These are phyloP conservation scores for Scheffersomyces lignosus DNA, from an alignment of 805 yeast species.

Conservation along the genomic window DNA sequence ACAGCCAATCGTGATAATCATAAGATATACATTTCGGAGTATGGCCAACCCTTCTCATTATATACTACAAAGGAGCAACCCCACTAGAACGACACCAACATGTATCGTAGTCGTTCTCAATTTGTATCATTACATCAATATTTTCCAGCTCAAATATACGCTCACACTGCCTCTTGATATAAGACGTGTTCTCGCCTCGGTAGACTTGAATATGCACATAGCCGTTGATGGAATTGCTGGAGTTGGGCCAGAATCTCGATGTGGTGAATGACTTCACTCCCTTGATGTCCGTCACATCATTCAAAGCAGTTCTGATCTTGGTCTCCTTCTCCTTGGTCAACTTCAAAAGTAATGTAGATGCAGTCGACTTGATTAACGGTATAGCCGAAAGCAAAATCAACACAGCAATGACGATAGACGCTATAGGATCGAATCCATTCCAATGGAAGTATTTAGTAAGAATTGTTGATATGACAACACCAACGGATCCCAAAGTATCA, in stretches of 20 bases:
- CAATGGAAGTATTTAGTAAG: slow-evolving; percentile 65
- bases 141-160: slow-evolving; percentile 49
- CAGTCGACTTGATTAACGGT: slow-evolving; percentile 81
- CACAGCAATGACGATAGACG: slow-evolving; percentile 82
- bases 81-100: slow-evolving; percentile 62
- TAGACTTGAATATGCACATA: slow-evolving; percentile 77
- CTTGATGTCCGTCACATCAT: slow-evolving; percentile 65
- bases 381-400: slow-evolving; percentile 79
- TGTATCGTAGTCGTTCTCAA: slow-evolving; percentile 59
- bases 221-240: slow-evolving; percentile 43
- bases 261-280: slow-evolving; percentile 86
- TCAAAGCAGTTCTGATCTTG: slow-evolving; percentile 60
- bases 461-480: slow-evolving; percentile 89
- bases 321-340: slow-evolving; percentile 61
- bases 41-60: too few species aligned
- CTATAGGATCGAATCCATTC: slow-evolving; percentile 88
- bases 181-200: slow-evolving; percentile 63
- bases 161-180: slow-evolving; percentile 60
- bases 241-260: slow-evolving; percentile 87
- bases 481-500: slow-evolving; percentile 94
- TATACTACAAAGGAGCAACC: too few species aligned
- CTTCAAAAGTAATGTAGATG: slow-evolving; percentile 67
- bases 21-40: too few species aligned
- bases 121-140: slow-evolving; percentile 62
- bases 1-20: too few species aligned